Conservation (phyloP, 768 basidiomycete species). For the Leccinum pellstonianum region DNA sequence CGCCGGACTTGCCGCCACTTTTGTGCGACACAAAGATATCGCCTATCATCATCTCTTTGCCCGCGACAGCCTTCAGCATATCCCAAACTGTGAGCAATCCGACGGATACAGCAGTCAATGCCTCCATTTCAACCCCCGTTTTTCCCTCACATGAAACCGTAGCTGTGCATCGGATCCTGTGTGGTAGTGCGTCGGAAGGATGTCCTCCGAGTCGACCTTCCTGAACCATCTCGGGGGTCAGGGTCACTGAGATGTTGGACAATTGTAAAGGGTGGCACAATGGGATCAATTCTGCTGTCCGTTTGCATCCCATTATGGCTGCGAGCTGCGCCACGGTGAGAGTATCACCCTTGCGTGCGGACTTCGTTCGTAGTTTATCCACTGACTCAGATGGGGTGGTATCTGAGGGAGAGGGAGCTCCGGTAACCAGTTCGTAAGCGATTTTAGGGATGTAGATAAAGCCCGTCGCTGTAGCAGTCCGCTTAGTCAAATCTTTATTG, state of each 20-base stretch:
- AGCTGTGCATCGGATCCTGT: constrained; percentile 61
- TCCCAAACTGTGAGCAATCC: constrained; percentile 87
- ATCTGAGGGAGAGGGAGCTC: constrained; percentile 13
- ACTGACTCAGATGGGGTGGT: constrained; percentile 9
- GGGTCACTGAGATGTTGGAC: constrained; percentile 62
- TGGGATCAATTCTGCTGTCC: constrained; percentile 80
- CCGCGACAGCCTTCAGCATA: constrained; percentile 89
- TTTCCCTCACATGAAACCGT: constrained; percentile 75
- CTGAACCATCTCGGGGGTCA: constrained; percentile 45
- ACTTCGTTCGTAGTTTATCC: constrained; percentile 47
- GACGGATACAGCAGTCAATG: constrained; percentile 77
- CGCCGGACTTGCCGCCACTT: constrained; percentile 71
- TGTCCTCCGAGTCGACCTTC: background rate
- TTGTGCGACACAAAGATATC: constrained; percentile 66
- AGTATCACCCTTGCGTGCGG: constrained; percentile 63
- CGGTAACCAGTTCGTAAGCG: constrained; percentile 64
- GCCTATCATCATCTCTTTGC: constrained; percentile 81
- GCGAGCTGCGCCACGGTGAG: constrained; percentile 80
- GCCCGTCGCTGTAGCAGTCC: constrained; percentile 74
- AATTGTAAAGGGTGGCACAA: constrained; percentile 84
- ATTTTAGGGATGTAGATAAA: constrained; percentile 62
- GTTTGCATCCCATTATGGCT: constrained; percentile 85
- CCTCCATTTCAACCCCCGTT: constrained; percentile 94
- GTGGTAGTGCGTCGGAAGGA: constrained; percentile 22
- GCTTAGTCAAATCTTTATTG: constrained; percentile 56